Evolutionary conservation across 805 yeast species (phyloP), one percentile per base, ranked within the genome.

Genomic region (Yarrowia sp.): DNA sequence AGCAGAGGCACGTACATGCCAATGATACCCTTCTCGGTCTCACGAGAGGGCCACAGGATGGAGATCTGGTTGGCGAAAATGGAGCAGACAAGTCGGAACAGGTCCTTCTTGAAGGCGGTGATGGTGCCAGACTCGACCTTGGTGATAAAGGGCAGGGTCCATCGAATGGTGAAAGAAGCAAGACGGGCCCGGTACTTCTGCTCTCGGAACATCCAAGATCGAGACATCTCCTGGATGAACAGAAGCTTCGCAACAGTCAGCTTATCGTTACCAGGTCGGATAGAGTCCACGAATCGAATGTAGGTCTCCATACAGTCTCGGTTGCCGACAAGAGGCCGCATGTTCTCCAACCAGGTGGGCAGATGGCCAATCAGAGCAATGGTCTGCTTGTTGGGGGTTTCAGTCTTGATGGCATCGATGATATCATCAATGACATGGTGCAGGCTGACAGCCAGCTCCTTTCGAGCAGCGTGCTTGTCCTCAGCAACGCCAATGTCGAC

Each of bases 241-340:
- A 87, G 72, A 63, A 88, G 75, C 68, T 87, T 87, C 13, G 83
- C 76, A 39, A 84, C 77, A 38, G 83, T 75, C 36, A 84, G 74
- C 65, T 77, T 79, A 65, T 85, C 84, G 60, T 85, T 85, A 63
- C 82, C 82, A n/a, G 74, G 71, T 2, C 87, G 85, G 62, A 84
- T 77, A 1, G 85, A 71, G 56, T 81, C 81, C 46, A 84, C 74
- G 71, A 47, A 25, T 22, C 35, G 51, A 35, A 58, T 58, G 53
- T 33, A 58, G 13, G 53, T 58, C 41, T 42, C 53, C 51, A 58
- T 33, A 32, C 62, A 42, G 24, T 58, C 62, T 16, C 62, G 31
- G 22, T 32, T 42, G 4, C 53, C 62, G 7, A 58, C 41, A 18
- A 42, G 53, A 22, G 51, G 62, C 6, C 62, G 61, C 35, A 55